A percentile compares a stretch with the other conserved stretches of the same genome.
These are phyloP conservation scores for Fomitopsis schrenkii DNA, from an alignment of 1,284 basidiomycete species.

Conservation along the genomic window DNA sequence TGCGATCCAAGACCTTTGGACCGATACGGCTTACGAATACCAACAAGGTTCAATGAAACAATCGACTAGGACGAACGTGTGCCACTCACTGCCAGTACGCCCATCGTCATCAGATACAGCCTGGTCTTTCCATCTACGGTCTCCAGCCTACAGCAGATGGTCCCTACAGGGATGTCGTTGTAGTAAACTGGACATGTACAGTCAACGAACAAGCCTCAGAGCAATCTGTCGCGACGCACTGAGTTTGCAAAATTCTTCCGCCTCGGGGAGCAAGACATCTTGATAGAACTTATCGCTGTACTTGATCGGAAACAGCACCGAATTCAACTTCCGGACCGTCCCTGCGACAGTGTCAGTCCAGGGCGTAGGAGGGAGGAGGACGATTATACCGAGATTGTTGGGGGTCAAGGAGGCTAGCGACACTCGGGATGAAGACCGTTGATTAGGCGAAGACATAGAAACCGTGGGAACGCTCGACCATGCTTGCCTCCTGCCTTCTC, in stretches of 20 bases:
- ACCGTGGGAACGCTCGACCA: slow-evolving; percentile 18
- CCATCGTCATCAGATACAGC: slow-evolving; percentile 83
- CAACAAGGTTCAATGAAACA: slow-evolving; percentile 1
- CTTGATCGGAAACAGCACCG: slow-evolving; percentile 76
- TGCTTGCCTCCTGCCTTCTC: slow-evolving; percentile 1
- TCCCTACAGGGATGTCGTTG: slow-evolving; percentile 82
- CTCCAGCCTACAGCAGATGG: slow-evolving; percentile 77
- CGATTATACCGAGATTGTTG: slow-evolving; percentile 57
- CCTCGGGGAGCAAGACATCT: slow-evolving; percentile 64
- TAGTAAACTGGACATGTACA: slow-evolving; percentile 60
- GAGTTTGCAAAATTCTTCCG: slow-evolving; percentile 79
- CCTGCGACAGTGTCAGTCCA: slow-evolving; percentile 30
- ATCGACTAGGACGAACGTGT: slow-evolving; percentile 7
- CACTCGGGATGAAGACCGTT: slow-evolving; percentile 40
- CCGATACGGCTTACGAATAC: slow-evolving; percentile 62
- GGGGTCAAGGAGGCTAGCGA: slow-evolving; percentile 69
- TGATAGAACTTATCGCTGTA: slow-evolving; percentile 81
- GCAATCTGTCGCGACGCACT: slow-evolving; percentile 34
- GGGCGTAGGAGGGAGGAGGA: background rate
- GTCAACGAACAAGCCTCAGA: background rate
- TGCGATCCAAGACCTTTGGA: slow-evolving; percentile 67
- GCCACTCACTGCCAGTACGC: slow-evolving; percentile 68
- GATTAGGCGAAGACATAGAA: slow-evolving; percentile 31
- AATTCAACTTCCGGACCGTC: slow-evolving; percentile 76
- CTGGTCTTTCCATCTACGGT: slow-evolving; percentile 49